Evolutionary conservation across 306 rosid species (phyloP).

Genomic region (Begonia loranthoides): DNA sequence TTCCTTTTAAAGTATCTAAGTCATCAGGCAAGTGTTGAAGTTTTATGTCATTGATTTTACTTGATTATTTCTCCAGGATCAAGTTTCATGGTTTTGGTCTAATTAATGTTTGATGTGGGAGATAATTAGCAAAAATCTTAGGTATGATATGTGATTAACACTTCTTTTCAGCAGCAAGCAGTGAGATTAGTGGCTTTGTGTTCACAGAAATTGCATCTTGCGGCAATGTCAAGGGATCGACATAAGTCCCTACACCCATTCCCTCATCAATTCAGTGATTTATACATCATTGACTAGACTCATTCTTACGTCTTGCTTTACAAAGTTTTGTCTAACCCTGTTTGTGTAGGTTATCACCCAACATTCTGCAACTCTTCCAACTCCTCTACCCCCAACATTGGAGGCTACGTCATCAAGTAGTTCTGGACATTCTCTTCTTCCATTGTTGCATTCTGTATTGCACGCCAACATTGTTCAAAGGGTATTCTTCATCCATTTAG

Average conservation of each 20-base stretch:
- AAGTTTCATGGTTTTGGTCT: too few relatives aligned
- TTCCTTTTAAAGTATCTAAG: conserved; percentile 43
- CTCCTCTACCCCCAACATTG: conserved; percentile 23
- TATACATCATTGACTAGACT: not conserved
- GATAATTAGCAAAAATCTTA: not conserved
- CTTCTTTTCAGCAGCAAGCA: conserved; percentile 25
- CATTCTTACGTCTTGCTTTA: not conserved
- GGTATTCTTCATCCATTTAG: conserved; percentile 37
- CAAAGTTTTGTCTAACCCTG: not conserved
- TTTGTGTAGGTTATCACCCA: conserved; percentile 46
- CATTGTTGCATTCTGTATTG: conserved; percentile 42
- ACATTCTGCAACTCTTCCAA: conserved; percentile 19
- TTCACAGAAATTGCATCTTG: too few relatives aligned
- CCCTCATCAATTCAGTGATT: too few relatives aligned
- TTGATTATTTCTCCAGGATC: too few relatives aligned
- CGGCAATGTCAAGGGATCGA: too few relatives aligned
- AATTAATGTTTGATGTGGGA: too few relatives aligned
- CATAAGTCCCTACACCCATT: too few relatives aligned
- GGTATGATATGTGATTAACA: too few relatives aligned
- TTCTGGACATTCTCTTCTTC: conserved; percentile 29
- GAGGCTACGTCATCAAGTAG: conserved; percentile 31
- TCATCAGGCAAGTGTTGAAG: conserved; percentile 32
- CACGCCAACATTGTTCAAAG: conserved; percentile 69
- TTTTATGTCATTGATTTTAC: too few relatives aligned
- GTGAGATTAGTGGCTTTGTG: too few relatives aligned